A percentile compares a stretch with the other conserved stretches of the same genome.
phyloP scores from a whole-genome alignment of 345 rosid species.

The Sisymbrium altissimum region DNA sequence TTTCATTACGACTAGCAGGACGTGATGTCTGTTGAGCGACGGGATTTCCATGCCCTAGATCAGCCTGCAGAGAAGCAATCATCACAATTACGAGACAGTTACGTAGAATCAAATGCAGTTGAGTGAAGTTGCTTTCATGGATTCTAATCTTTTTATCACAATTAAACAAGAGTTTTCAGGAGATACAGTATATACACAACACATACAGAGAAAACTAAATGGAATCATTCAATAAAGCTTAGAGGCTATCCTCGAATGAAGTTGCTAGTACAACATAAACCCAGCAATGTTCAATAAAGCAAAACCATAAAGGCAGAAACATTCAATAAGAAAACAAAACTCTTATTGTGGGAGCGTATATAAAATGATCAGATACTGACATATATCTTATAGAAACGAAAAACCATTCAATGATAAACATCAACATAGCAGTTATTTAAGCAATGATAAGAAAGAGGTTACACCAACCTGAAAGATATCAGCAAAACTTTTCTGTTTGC shows the following conservation, averaged over 20 bases:
- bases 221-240: no score
- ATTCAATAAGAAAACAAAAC: background rate
- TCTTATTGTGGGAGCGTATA: no score
- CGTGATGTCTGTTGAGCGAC: conserved; percentile 36
- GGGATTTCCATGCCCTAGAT: conserved; percentile 35
- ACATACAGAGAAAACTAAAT: no score
- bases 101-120: background rate
- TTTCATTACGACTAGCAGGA: conserved; percentile 77
- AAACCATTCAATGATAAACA: no score
- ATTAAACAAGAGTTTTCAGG: background rate
- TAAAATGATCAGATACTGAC: no score
- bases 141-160: conserved; percentile 22
- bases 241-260: no score
- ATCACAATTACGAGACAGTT: background rate
- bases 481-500: conserved; percentile 68
- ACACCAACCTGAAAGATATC: conserved; percentile 81
- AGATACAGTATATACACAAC: no score
- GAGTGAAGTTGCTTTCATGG: conserved; percentile 1
- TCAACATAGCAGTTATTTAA: no score
- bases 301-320: background rate
- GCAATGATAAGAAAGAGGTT: background rate
- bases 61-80: conserved; percentile 50
- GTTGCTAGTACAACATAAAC: background rate
- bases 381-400: no score
- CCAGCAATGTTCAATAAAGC: background rate